Conservation (phyloP, 2,329 filamentous ascomycete genomes). For the Curvularia hawaiiensis region DNA sequence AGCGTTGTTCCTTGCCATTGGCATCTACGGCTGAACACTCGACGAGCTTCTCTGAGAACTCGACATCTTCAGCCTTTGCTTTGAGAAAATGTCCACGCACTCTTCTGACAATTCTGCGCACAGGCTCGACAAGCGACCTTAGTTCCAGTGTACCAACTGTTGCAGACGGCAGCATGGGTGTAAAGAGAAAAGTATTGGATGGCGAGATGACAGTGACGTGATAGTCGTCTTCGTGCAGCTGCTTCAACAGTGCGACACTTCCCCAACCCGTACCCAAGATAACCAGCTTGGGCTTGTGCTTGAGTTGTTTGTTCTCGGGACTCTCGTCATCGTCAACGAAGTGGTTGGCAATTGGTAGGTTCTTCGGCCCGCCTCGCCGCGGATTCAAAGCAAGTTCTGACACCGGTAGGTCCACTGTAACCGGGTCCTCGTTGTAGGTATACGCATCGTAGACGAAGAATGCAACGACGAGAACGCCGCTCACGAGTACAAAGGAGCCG, state of each 20-base stretch:
- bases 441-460: constrained; percentile 96
- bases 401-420: constrained; percentile 76
- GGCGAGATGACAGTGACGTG: constrained; percentile 95
- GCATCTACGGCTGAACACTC: constrained; percentile 78
- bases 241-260: constrained; percentile 88
- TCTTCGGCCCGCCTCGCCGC: constrained; percentile 86
- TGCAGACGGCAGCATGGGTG: constrained; percentile 95
- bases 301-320: constrained; percentile 70
- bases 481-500: constrained; percentile 75
- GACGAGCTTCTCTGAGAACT: constrained; percentile 88
- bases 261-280: constrained; percentile 96
- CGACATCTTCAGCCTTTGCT: constrained; percentile 83
- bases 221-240: constrained; percentile 87
- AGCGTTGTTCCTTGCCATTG: constrained; percentile 74
- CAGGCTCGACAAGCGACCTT: constrained; percentile 88
- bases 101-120: constrained; percentile 78
- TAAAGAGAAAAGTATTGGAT: constrained; percentile 97
- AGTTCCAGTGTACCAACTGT: constrained; percentile 95
- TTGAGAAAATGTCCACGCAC: constrained; percentile 89
- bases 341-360: constrained; percentile 86
- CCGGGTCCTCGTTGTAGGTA: constrained; percentile 79
- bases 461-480: constrained; percentile 71
- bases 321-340: constrained; percentile 88
- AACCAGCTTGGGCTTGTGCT: constrained; percentile 90
- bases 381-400: constrained; percentile 83